A percentile compares a stretch with the other conserved stretches of the same genome.
phyloP scores from a whole-genome alignment of 495 filamentous ascomycete species.

The Xylaria nigripes region DNA sequence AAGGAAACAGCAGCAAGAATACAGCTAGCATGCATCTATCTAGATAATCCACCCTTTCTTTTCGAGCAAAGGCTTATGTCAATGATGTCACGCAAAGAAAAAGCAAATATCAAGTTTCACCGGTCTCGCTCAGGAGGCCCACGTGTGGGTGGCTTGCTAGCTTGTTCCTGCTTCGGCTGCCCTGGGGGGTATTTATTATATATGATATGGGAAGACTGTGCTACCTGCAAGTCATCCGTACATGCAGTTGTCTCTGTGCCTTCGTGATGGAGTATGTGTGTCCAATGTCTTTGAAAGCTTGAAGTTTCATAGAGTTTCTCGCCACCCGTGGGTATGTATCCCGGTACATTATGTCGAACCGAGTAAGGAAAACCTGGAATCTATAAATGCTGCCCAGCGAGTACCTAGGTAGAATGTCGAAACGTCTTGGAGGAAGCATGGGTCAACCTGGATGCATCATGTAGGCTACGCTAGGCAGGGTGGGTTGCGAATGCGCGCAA shows the following conservation, averaged over 20 bases:
- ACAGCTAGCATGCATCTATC: too few relatives aligned
- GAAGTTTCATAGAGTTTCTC: too few relatives aligned
- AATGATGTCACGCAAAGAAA: neutral
- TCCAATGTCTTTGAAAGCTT: neutral
- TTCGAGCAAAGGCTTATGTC: too few relatives aligned
- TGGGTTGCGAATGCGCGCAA: neutral
- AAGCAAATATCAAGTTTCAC: neutral
- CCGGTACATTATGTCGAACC: neutral
- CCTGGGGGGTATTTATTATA: too few relatives aligned
- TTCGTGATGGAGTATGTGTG: too few relatives aligned
- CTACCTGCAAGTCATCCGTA: neutral
- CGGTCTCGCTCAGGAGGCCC: neutral
- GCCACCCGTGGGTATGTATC: neutral
- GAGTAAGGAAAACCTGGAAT: neutral
- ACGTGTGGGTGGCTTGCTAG: neutral
- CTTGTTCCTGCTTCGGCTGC: too few relatives aligned
- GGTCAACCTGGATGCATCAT: neutral
- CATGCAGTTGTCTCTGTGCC: neutral
- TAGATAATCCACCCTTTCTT: too few relatives aligned
- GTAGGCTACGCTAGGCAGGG: neutral
- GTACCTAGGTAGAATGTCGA: too few relatives aligned
- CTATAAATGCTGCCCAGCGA: neutral
- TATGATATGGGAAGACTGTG: neutral
- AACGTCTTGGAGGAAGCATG: neutral
- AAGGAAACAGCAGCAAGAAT: too few relatives aligned